Base-by-base conservation (phyloP, 129 eudicot species). In the Deinandra increscens region DNA sequence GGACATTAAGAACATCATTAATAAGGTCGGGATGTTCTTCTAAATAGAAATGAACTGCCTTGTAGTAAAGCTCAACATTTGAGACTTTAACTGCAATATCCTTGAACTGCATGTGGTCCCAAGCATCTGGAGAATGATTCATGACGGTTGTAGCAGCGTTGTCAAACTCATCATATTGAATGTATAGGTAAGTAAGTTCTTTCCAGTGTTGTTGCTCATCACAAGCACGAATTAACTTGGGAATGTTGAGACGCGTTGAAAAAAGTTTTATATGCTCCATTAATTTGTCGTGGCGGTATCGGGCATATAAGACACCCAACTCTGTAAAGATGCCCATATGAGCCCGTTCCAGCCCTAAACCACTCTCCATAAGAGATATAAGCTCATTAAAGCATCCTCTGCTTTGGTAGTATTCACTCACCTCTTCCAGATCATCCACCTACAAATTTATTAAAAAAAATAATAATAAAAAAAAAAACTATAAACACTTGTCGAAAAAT, bases 111-210 rank as follows among this genome's bases (percentile, higher is more conserved):
- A 94, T 94, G 79, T 94, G 99, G 68, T 94, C 99, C 99, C 99
- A 94, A 6, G 99, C 99, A 66, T 89, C 97, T 64, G 99, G 99
- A n/a, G 99, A 94, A 80, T 94, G 99, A 75, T 94, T 94, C 99
- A 94, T 94, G 48, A 94, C 95, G 11, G 97, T 94, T 0, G 95
- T 76, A 38, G 99, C 99, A 78, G 99, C 99, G 68, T 94, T 94
- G 72, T 94, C 99, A 77, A 94, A 94, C 81, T 94, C 99, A 20
- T 90, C 99, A 77, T 94, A 94, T 65, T 87, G 99, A 70, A 90
- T 84, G 53, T 90, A 90, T 68, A 94, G 76, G 54, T 80, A 94
- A 4, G 97, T 88, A 5, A 94, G 91, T 68, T 94, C 99, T 68
- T 87, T 86, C 99, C 99, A 90, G 82, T 94, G 99, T 67, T 94